Conservation (phyloP, 2,329 filamentous ascomycete species). For the Fonsecaea monophora region DNA sequence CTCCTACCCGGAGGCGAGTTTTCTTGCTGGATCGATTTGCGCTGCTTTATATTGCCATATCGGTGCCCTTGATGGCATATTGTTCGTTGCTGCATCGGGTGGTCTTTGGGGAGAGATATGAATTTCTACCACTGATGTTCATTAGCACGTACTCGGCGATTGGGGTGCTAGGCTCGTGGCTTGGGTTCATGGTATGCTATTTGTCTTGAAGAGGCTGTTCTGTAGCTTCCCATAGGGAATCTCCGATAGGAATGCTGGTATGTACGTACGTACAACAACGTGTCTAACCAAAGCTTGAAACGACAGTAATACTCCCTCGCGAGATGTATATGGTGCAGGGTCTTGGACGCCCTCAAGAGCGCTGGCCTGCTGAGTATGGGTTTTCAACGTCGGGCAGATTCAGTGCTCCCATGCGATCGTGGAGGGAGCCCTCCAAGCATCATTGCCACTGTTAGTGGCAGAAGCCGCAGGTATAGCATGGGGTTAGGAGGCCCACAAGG, state of each 20-base stretch:
- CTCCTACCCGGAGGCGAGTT: constrained; percentile 77
- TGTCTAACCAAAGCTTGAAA: not conserved
- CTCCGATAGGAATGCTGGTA: not conserved
- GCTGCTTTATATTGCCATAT: constrained; percentile 84
- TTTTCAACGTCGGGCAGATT: not conserved
- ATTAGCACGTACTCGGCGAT: constrained; percentile 92
- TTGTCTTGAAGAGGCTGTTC: constrained; percentile 60
- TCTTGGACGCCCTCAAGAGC: not conserved
- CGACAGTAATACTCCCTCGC: not conserved
- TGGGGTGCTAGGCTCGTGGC: constrained; percentile 94
- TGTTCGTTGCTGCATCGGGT: constrained; percentile 82
- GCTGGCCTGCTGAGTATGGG: not conserved
- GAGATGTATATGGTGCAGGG: not conserved
- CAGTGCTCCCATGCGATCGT: not conserved
- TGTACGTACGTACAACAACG: constrained; percentile 19
- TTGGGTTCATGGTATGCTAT: constrained; percentile 92
- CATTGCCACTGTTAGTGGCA: not conserved
- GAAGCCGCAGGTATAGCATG: not conserved
- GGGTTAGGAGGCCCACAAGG: not conserved
- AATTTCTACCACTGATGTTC: constrained; percentile 96
- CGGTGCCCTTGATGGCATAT: constrained; percentile 88
- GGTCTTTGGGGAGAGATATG: constrained; percentile 81
- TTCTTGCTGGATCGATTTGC: constrained; percentile 93
- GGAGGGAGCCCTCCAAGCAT: constrained; percentile 4
- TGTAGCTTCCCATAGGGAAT: constrained; percentile 18